phyloP scores from a whole-genome alignment of 2,329 filamentous ascomycete genomes.

The Fusarium vanettenii region DNA sequence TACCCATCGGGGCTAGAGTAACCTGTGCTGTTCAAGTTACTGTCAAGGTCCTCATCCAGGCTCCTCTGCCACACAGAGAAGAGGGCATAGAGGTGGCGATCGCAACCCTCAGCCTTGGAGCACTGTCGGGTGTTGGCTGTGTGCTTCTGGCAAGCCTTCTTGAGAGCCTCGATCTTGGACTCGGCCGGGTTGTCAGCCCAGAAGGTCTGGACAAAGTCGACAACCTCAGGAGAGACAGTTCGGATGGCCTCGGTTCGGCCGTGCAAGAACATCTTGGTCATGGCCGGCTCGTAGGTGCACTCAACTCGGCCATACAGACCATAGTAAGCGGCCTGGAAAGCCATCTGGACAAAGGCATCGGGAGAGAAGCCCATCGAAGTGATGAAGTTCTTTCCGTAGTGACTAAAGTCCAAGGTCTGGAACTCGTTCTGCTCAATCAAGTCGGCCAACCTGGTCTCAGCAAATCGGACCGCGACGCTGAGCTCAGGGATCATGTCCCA shows the following conservation, averaged over 20 bases:
- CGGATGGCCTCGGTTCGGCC: conserved; percentile 95
- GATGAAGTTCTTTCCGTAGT: conserved; percentile 97
- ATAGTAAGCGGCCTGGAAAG: conserved; percentile 98
- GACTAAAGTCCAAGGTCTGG: conserved; percentile 85
- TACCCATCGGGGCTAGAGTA: conserved; percentile 71
- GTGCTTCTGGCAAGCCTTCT: conserved; percentile 86
- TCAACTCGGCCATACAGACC: conserved; percentile 94
- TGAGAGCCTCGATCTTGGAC: conserved; percentile 86
- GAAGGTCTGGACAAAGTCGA: conserved; percentile 92
- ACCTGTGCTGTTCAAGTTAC: conserved; percentile 68
- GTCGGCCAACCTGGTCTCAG: conserved; percentile 93
- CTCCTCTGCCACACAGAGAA: conserved; percentile 95
- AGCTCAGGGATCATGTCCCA: conserved; percentile 98
- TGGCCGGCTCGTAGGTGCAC: conserved; percentile 96
- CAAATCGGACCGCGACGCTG: conserved; percentile 90
- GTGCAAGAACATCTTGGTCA: conserved; percentile 96
- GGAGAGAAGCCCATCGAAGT: conserved; percentile 97
- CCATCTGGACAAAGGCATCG: conserved; percentile 98
- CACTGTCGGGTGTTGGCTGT: conserved; percentile 84
- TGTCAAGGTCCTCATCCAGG: conserved; percentile 73
- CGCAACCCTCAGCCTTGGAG: conserved; percentile 89
- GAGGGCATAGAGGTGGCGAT: conserved; percentile 92
- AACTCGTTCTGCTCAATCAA: conserved; percentile 98
- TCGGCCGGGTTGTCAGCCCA: conserved; percentile 90
- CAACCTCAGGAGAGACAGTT: conserved; percentile 82